These are phyloP conservation scores for Phalaenopsis aphrodite DNA, from an alignment of 106 monocot genomes.

Conservation along the genomic window DNA sequence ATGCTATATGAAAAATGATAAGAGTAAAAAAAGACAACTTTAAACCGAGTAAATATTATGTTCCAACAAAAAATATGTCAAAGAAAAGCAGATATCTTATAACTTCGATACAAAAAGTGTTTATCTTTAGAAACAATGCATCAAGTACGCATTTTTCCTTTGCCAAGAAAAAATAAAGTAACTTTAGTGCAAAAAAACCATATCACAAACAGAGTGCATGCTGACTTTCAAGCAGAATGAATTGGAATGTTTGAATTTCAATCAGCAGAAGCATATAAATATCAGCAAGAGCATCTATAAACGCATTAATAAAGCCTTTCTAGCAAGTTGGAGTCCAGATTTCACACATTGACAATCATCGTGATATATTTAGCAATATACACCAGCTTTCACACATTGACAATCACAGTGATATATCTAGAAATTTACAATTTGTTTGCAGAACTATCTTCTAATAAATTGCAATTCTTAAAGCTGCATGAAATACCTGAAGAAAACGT, in stretches of 20 bases:
- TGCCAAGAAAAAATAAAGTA: background rate
- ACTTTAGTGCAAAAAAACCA: background rate
- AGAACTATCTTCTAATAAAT: background rate
- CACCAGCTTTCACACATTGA: background rate
- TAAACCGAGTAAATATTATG: no score
- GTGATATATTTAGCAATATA: background rate
- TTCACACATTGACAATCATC: background rate
- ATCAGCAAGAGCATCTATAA: background rate
- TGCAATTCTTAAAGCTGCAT: background rate
- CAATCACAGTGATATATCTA: background rate
- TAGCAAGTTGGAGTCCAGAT: background rate
- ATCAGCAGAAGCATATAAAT: background rate
- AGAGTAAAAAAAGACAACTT: no score
- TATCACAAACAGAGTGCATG: background rate
- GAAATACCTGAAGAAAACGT: conserved; percentile 84
- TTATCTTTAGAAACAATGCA: background rate
- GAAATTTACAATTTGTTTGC: background rate
- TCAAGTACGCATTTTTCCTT: background rate
- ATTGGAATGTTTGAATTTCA: background rate
- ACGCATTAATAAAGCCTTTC: background rate
- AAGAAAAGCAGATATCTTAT: background rate
- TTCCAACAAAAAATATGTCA: background rate
- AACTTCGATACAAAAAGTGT: background rate
- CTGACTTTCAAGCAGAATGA: background rate
- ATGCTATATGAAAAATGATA: background rate